phyloP scores from a whole-genome alignment of 176 grass and related monocot species.

The Coix lacrymajobi region DNA sequence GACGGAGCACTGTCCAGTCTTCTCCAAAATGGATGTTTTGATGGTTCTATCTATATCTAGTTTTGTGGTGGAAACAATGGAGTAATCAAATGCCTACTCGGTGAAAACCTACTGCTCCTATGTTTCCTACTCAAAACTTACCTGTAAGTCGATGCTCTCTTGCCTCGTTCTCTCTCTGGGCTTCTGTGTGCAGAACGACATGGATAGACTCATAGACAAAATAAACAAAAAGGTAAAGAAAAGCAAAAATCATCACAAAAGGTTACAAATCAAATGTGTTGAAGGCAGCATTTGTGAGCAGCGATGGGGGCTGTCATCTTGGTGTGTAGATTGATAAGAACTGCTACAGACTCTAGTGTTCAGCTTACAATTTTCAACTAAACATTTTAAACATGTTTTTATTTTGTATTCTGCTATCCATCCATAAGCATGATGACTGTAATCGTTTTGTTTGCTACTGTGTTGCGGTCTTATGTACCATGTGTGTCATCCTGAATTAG shows the following conservation, averaged over 20 bases:
- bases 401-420: neutral
- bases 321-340: constrained; percentile 24
- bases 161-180: constrained; percentile 7
- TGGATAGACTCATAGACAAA: constrained; percentile 57
- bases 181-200: constrained; percentile 48
- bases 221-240: neutral
- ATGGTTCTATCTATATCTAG: neutral
- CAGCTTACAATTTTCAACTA: constrained; percentile 1
- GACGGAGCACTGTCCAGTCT: constrained; percentile 38
- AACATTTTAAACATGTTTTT: neutral
- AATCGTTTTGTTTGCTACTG: neutral
- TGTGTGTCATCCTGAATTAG: neutral
- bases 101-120: neutral
- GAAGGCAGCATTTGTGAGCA: constrained; percentile 8
- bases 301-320: constrained; percentile 10
- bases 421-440: neutral
- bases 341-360: neutral
- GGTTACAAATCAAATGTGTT: constrained; percentile 22
- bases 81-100: neutral
- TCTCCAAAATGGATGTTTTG: constrained; percentile 88
- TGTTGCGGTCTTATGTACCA: neutral
- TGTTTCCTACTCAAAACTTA: constrained; percentile 4
- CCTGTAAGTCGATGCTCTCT: neutral
- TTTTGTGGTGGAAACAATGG: neutral
- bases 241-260: constrained; percentile 8